phyloP scores from a whole-genome alignment of 768 basidiomycete species.

The Fibroporia radiculosa region DNA sequence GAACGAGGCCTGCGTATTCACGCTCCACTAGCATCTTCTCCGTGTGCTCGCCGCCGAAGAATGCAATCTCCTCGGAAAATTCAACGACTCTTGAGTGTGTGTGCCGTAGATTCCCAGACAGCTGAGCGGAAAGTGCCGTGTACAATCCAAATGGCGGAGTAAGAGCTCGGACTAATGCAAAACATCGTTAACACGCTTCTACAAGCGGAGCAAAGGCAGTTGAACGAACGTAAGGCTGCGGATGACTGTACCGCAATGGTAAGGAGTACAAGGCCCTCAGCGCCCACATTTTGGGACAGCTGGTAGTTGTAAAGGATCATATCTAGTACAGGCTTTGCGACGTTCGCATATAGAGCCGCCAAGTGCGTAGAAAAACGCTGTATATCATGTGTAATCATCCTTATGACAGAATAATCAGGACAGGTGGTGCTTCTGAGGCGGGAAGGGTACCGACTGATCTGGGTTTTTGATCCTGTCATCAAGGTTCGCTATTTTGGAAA shows the following conservation, averaged over 20 bases:
- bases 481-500: constrained; percentile 57
- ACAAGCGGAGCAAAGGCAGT: neutral
- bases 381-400: constrained; percentile 95
- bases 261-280: constrained; percentile 80
- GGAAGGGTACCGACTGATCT: constrained; percentile 59
- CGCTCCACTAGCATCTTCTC: constrained; percentile 90
- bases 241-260: constrained; percentile 81
- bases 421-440: neutral
- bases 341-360: constrained; percentile 88
- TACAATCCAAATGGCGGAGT: constrained; percentile 93
- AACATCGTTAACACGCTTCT: neutral
- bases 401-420: constrained; percentile 22
- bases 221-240: constrained; percentile 63
- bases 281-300: constrained; percentile 87
- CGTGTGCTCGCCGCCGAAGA: constrained; percentile 79
- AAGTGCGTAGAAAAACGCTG: constrained; percentile 86
- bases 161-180: constrained; percentile 63
- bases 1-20: constrained; percentile 76
- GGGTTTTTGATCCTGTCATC: constrained; percentile 96
- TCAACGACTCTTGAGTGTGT: constrained; percentile 88
- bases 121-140: constrained; percentile 79
- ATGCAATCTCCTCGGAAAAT: constrained; percentile 83
- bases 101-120: constrained; percentile 85
- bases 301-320: constrained; percentile 95
- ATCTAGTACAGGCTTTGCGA: constrained; percentile 90